A percentile compares a stretch with the other conserved stretches of the same genome.
These are phyloP conservation scores for Spinacia oleracea DNA, from an alignment of 179 eudicot species.

Conservation along the genomic window DNA sequence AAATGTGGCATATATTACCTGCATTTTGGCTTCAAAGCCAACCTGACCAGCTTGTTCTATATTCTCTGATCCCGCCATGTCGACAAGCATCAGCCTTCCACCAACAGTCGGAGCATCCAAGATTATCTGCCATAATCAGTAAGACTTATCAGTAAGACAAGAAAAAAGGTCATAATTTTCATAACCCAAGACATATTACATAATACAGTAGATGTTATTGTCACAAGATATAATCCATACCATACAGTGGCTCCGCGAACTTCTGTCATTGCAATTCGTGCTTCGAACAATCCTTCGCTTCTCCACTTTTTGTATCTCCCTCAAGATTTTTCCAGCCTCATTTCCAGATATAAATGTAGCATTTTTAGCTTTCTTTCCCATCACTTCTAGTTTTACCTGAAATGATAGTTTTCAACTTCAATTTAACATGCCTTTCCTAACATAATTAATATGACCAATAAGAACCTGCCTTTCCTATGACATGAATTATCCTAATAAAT, in stretches of 20 bases:
- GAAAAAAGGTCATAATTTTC: neutral
- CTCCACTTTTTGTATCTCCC: constrained; percentile 96
- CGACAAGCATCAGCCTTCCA: constrained; percentile 94
- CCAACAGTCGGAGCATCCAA: constrained; percentile 96
- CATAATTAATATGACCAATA: neutral
- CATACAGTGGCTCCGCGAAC: constrained; percentile 98
- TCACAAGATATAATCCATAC: constrained; percentile 32
- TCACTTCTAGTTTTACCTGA: constrained; percentile 88
- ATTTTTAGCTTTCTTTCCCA: constrained; percentile 96
- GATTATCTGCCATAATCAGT: constrained; percentile 54
- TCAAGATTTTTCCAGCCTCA: constrained; percentile 89
- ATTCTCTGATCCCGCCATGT: constrained; percentile 99
- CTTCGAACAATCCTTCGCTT: constrained; percentile 87
- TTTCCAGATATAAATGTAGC: constrained; percentile 87
- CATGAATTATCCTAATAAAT: neutral
- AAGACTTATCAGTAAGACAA: neutral
- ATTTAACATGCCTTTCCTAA: neutral
- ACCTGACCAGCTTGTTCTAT: constrained; percentile 96
- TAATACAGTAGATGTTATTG: neutral
- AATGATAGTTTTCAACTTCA: constrained; percentile 1
- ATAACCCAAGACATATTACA: neutral
- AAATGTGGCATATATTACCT: constrained; percentile 41
- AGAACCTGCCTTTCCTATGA: neutral
- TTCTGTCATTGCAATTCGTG: constrained; percentile 86
- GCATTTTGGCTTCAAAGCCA: constrained; percentile 92